Evolutionary conservation across 2,329 filamentous ascomycete species (phyloP).

Genomic region (Paracorniculantispora psalliotae): DNA sequence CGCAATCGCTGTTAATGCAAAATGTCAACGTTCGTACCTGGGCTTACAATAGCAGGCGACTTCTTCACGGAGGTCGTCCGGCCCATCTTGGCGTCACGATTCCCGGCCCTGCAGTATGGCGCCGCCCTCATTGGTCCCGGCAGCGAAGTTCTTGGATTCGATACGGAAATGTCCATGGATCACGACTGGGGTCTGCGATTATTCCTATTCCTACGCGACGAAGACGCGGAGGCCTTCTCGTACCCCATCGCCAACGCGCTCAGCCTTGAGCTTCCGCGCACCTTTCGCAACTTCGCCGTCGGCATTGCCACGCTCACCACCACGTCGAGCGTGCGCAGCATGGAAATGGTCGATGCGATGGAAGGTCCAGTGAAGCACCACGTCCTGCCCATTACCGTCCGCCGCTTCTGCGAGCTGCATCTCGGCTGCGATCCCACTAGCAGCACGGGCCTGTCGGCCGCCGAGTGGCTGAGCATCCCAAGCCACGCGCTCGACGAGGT

Average conservation of each 20-base stretch:
- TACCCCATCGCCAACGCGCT: neutral
- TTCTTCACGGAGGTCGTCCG: slow-evolving; percentile 4
- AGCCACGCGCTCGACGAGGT: neutral
- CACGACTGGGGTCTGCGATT: slow-evolving; percentile 11
- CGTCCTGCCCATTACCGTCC: neutral
- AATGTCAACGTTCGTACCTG: neutral
- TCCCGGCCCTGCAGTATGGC: slow-evolving; percentile 1
- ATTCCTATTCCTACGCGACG: slow-evolving; percentile 2
- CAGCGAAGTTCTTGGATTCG: slow-evolving; percentile 10
- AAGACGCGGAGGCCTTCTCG: neutral
- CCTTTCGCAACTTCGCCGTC: neutral
- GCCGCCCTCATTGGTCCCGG: slow-evolving; percentile 11
- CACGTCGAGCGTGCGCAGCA: neutral
- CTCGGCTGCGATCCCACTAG: neutral
- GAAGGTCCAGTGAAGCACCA: slow-evolving; percentile 3
- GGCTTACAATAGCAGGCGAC: neutral
- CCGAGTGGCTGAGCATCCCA: slow-evolving; percentile 6
- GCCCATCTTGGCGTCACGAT: neutral
- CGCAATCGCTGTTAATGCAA: no score
- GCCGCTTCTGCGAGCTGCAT: neutral
- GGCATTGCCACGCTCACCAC: neutral
- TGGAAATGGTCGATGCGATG: neutral
- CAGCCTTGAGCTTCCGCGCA: neutral
- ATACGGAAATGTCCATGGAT: slow-evolving; percentile 11
- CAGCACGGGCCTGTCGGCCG: neutral